Percentiles rank a stretch among this genome's conserved stretches.
Conservation (phyloP, 2,329 filamentous ascomycete genomes). For the Penicillium sp. region DNA sequence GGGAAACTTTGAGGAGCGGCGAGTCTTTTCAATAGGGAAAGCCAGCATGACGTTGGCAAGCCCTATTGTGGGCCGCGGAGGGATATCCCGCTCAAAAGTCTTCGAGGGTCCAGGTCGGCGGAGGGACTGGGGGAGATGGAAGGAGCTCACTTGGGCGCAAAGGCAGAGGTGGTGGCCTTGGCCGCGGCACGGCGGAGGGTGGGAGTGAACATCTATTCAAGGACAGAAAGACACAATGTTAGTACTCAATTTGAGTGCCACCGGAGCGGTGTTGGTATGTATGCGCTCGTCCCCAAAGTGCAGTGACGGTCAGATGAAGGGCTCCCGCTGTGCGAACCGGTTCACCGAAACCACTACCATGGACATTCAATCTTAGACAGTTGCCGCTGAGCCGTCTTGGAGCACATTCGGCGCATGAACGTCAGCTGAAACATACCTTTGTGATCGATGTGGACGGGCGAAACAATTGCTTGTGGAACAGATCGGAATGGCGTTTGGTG, state of each 20-base stretch:
- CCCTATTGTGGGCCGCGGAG: too few relatives aligned
- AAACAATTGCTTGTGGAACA: constrained; percentile 24
- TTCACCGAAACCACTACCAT: not conserved
- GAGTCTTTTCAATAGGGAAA: too few relatives aligned
- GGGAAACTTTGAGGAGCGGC: too few relatives aligned
- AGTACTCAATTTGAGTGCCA: too few relatives aligned
- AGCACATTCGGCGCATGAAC: not conserved
- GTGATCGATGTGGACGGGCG: constrained; percentile 22
- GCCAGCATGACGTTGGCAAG: too few relatives aligned
- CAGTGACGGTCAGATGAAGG: constrained; percentile 3
- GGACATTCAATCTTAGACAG: not conserved
- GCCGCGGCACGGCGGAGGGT: constrained; percentile 32
- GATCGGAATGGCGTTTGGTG: constrained; percentile 12
- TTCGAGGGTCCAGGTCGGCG: not conserved
- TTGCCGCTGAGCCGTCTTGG: not conserved
- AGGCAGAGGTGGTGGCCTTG: constrained; percentile 51
- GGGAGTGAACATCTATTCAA: constrained; percentile 27
- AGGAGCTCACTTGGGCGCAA: constrained; percentile 51
- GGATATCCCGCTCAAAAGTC: too few relatives aligned
- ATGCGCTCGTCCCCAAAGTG: constrained; percentile 11
- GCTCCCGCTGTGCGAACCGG: constrained; percentile 4
- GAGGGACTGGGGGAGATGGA: constrained; percentile 5
- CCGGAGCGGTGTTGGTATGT: not conserved
- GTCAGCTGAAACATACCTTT: constrained; percentile 24
- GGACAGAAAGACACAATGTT: not conserved